Conservation (phyloP, 495 filamentous ascomycete genomes). For the Beverwykella pulmonaria region DNA sequence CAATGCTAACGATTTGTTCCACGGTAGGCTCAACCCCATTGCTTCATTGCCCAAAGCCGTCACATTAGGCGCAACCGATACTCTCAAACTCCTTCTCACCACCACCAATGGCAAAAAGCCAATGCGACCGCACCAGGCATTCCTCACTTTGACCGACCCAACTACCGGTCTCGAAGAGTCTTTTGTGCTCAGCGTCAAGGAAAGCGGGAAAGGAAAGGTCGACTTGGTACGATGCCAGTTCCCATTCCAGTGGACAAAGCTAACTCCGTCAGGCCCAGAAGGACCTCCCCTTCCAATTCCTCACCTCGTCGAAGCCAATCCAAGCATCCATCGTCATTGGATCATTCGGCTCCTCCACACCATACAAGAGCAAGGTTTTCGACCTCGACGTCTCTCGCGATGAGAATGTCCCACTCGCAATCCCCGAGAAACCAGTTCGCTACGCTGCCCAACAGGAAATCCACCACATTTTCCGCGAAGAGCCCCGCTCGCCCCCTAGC, state of each 20-base stretch:
- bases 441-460: constrained; percentile 85
- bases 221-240: constrained; percentile 66
- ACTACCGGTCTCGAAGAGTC: constrained; percentile 82
- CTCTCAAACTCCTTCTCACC: constrained; percentile 79
- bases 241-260: constrained; percentile 25
- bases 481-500: constrained; percentile 78
- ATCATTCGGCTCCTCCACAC: constrained; percentile 76
- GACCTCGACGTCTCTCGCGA: constrained; percentile 66
- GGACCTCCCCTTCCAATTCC: constrained; percentile 84
- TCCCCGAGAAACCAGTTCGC: constrained; percentile 66
- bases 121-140: constrained; percentile 90
- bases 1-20: constrained; percentile 13
- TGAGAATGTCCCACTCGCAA: constrained; percentile 58
- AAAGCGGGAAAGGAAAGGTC: constrained; percentile 79
- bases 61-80: constrained; percentile 66
- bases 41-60: constrained; percentile 67
- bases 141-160: constrained; percentile 77
- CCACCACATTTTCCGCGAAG: constrained; percentile 84
- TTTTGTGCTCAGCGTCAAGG: constrained; percentile 81
- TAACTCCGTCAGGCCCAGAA: constrained; percentile 70
- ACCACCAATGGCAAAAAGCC: constrained; percentile 74
- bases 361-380: constrained; percentile 66
- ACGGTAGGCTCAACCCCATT: constrained; percentile 62
- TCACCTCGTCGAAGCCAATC: constrained; percentile 66
- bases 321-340: constrained; percentile 78